Conservation (phyloP, 768 basidiomycete genomes). For the Hortiboletus flavorubellus region DNA sequence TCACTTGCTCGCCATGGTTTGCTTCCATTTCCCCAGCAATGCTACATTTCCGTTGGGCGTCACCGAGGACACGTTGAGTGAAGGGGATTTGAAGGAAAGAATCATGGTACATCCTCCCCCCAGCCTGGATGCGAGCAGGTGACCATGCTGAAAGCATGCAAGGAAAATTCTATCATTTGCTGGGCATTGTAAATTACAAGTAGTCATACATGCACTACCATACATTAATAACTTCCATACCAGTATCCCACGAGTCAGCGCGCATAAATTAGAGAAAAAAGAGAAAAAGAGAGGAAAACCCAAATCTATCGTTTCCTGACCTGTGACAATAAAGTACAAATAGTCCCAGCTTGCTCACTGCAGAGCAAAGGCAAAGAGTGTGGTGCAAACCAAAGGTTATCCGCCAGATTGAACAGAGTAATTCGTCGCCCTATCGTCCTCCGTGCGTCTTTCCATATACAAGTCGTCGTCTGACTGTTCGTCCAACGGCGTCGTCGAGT, state of each 20-base stretch:
- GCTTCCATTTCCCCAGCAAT: conserved; percentile 26
- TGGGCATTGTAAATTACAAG: conserved; percentile 19
- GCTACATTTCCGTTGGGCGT: conserved; percentile 6
- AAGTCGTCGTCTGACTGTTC: conserved; percentile 23
- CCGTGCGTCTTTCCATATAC: conserved; percentile 22
- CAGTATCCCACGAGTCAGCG: conserved; percentile 18
- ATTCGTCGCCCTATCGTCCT: conserved; percentile 22
- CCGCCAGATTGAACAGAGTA: conserved; percentile 30
- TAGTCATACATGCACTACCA: conserved; percentile 18
- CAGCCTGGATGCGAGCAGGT: background rate
- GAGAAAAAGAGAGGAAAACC: background rate
- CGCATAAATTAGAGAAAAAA: conserved; percentile 22
- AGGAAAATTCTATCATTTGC: conserved; percentile 8
- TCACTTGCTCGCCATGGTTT: conserved; percentile 11
- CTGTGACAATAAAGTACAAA: conserved; percentile 12
- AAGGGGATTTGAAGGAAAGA: background rate
- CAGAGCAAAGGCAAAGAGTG: background rate
- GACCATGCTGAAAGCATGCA: background rate
- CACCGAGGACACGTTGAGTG: conserved; percentile 18
- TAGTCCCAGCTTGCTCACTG: conserved; percentile 3
- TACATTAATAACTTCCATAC: conserved; percentile 28
- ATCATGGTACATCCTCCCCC: background rate
- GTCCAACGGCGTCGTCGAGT: conserved; percentile 47
- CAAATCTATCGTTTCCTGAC: conserved; percentile 1
- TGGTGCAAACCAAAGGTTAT: conserved; percentile 8